Conservation (phyloP, 148 eudicot species). For the Oxyria digyna region DNA sequence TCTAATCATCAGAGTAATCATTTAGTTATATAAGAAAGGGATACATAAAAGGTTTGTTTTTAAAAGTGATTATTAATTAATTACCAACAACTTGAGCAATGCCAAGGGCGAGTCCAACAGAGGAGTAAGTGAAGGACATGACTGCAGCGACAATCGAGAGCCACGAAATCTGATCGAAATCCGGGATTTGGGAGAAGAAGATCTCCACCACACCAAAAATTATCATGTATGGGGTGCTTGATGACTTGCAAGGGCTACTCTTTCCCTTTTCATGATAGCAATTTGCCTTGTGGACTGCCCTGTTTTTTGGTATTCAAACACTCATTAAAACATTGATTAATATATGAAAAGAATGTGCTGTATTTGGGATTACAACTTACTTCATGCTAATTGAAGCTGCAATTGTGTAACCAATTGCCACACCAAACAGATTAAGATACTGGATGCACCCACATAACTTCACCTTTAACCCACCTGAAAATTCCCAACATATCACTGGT, state of each 20-base stretch:
- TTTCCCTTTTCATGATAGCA: constrained; percentile 11
- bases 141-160: constrained; percentile 13
- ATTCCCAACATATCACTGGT: not conserved
- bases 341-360: not conserved
- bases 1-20: not conserved
- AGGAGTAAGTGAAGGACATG: constrained; percentile 14
- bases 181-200: constrained; percentile 12
- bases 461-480: constrained; percentile 10
- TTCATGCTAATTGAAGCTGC: constrained; percentile 16
- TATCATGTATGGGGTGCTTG: constrained; percentile 12
- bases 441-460: constrained; percentile 10
- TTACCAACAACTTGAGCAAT: constrained; percentile 10
- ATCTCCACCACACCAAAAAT: constrained; percentile 12
- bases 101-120: constrained; percentile 9
- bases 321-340: not conserved
- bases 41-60: too few species aligned
- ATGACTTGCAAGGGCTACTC: not conserved
- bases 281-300: constrained; percentile 11
- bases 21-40: too few species aligned
- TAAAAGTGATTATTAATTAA: not conserved
- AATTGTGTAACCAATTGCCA: constrained; percentile 15
- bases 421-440: constrained; percentile 11
- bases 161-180: constrained; percentile 13
- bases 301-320: not conserved
- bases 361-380: constrained; percentile 5